A percentile compares a stretch with the other conserved stretches of the same genome.
phyloP scores from a whole-genome alignment of 2,329 filamentous ascomycete species.

The Aspergillus sp. region DNA sequence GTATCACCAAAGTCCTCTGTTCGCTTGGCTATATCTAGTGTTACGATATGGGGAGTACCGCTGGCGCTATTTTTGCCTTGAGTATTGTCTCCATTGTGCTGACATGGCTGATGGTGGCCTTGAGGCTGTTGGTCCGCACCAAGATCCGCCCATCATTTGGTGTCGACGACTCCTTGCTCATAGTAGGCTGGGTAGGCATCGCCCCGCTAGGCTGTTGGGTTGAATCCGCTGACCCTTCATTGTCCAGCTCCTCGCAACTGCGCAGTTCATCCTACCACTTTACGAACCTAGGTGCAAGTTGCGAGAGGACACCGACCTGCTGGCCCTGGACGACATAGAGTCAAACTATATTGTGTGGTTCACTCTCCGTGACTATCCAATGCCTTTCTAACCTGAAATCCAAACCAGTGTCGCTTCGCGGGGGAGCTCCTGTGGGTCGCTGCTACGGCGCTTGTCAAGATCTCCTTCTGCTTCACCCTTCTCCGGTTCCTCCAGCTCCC shows the following conservation, averaged over 20 bases:
- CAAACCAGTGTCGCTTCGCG: background rate
- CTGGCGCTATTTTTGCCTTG: background rate
- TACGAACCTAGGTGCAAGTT: background rate
- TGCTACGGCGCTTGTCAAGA: background rate
- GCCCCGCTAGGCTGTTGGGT: background rate
- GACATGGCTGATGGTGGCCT: background rate
- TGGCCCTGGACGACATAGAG: background rate
- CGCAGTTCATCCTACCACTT: background rate
- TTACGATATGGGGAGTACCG: too few relatives aligned
- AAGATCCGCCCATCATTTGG: background rate
- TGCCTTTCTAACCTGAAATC: background rate
- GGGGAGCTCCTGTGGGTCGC: background rate
- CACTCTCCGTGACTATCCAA: too few relatives aligned
- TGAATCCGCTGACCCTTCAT: background rate
- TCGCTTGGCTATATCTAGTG: too few relatives aligned
- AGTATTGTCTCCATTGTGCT: background rate
- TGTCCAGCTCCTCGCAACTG: background rate
- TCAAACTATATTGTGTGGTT: too few relatives aligned
- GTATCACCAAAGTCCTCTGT: too few relatives aligned
- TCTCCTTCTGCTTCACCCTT: background rate
- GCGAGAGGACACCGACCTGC: background rate
- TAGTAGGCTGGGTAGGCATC: background rate
- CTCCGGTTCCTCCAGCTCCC: background rate
- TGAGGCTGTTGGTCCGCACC: background rate
- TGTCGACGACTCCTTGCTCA: background rate